Evolutionary conservation across 2,329 filamentous ascomycete species (phyloP).

Genomic region (Botrytis sinoallii): DNA sequence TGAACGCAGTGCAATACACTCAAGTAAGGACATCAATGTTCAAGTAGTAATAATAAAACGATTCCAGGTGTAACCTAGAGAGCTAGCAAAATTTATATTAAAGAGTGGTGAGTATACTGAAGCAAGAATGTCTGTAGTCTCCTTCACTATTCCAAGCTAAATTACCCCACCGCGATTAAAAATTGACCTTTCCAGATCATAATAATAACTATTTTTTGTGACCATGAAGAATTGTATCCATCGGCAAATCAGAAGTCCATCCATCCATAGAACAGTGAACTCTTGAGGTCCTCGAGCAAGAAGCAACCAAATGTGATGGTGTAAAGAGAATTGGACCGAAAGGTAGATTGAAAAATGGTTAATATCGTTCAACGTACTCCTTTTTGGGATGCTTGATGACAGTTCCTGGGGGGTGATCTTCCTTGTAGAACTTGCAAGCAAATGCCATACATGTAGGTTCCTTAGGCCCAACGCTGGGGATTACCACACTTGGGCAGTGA

Average conservation of each 20-base stretch:
- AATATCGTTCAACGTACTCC: constrained; percentile 25
- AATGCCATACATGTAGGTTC: constrained; percentile 52
- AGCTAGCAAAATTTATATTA: not conserved
- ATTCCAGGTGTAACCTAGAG: not conserved
- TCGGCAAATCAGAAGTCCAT: not conserved
- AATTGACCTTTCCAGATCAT: not conserved
- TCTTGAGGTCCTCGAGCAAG: not conserved
- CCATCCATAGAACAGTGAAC: not conserved
- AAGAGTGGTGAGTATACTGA: not conserved
- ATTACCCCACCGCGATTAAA: not conserved
- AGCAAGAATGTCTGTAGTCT: not conserved
- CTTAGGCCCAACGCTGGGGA: constrained; percentile 20
- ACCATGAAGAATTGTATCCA: not conserved
- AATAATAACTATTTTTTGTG: not conserved
- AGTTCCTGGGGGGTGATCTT: constrained; percentile 57
- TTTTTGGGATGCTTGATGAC: constrained; percentile 34
- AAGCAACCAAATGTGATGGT: not conserved
- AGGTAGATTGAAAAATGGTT: too few species aligned
- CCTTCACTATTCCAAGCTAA: not conserved
- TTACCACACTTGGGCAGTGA: constrained; percentile 41
- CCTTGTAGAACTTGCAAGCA: constrained; percentile 52
- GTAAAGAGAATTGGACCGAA: not conserved
- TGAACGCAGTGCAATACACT: not conserved
- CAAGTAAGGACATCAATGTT: not conserved
- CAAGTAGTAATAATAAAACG: not conserved